Evolutionary conservation across 768 basidiomycete genomes (phyloP), one percentile per base, ranked within the genome.

Genomic region (Trametes maxima): DNA sequence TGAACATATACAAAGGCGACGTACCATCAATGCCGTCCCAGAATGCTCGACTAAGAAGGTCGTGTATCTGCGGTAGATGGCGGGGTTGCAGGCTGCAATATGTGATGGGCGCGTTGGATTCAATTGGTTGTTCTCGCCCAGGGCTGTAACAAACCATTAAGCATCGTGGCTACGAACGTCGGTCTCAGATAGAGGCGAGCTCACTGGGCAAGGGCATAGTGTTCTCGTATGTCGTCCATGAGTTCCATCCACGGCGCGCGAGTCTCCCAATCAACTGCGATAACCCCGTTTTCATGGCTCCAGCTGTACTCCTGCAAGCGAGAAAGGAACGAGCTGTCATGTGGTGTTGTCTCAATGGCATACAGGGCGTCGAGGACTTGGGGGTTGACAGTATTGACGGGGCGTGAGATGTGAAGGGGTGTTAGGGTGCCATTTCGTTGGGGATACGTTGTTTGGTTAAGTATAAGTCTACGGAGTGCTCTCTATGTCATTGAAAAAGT

Each of bases 1-100:
- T 36, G 12, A 35, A 22, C 17, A 56, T 42, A 40, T 25, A 5
- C n/a, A 3, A 42, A 25, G 37, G 10, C 12, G 36, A 61, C 79
- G 52, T 58, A 90, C 91, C 85, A 70, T 90, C 81, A 43, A 94
- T 87, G 14, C 89, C 90, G 11, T 81, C 75, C 92, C 92, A 93
- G 70, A 94, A 94, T 0, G 78, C 81, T 12, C 85, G 79, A 49
- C 78, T 74, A 43, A 94, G 75, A 3, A 93, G 73, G 48, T 88
- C 88, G 60, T 93, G 88, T 16, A 92, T 81, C 70, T 92, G 90
- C 47, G 73, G 73, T 6, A 93, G 71, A 70, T 93, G 89, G 42
- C 68, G 78, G 14, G 74, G 63, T 54, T 83, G 83, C 13, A 94
- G 80, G 33, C 82, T 79, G 17, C 79, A 78, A 62, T 92, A 94